phyloP scores from a whole-genome alignment of 2,329 filamentous ascomycete species.

The Nigrospora sphaerica region DNA sequence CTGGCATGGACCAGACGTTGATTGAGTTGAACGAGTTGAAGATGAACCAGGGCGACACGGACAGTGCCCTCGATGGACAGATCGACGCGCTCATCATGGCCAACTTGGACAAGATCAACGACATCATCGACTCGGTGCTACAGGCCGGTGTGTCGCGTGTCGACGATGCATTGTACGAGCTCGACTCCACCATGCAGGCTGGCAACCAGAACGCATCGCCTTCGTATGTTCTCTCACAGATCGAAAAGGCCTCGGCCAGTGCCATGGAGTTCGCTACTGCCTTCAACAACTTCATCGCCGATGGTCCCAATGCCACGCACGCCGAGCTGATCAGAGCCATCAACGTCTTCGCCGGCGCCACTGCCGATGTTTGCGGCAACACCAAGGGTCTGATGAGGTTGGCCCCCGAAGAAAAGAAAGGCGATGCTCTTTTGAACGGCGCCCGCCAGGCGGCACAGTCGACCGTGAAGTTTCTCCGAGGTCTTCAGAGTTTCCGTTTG shows the following conservation, averaged over 20 bases:
- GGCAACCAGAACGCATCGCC: constrained; percentile 97
- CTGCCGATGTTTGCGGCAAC: constrained; percentile 91
- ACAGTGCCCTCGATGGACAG: constrained; percentile 78
- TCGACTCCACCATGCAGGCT: constrained; percentile 96
- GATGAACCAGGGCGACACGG: constrained; percentile 66
- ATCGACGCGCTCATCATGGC: constrained; percentile 84
- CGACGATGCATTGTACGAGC: constrained; percentile 92
- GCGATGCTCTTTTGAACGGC: constrained; percentile 74
- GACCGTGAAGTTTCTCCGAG: constrained; percentile 91
- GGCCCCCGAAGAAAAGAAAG: constrained; percentile 91
- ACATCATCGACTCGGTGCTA: constrained; percentile 93
- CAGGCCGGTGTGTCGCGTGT: constrained; percentile 90
- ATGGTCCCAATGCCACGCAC: constrained; percentile 85
- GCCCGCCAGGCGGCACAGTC: constrained; percentile 79
- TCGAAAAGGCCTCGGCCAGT: constrained; percentile 90
- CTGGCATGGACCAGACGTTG: constrained; percentile 92
- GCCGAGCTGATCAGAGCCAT: constrained; percentile 89
- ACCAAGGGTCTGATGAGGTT: constrained; percentile 92
- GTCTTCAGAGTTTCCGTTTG: constrained; percentile 86
- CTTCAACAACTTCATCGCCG: constrained; percentile 97
- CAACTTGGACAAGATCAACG: constrained; percentile 88
- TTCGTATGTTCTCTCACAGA: constrained; percentile 89
- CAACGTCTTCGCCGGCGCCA: constrained; percentile 80
- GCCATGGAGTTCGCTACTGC: constrained; percentile 96
- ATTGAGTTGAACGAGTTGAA: constrained; percentile 87